Evolutionary conservation across 2,329 filamentous ascomycete species (phyloP).

Genomic region (Cadophora gregata): DNA sequence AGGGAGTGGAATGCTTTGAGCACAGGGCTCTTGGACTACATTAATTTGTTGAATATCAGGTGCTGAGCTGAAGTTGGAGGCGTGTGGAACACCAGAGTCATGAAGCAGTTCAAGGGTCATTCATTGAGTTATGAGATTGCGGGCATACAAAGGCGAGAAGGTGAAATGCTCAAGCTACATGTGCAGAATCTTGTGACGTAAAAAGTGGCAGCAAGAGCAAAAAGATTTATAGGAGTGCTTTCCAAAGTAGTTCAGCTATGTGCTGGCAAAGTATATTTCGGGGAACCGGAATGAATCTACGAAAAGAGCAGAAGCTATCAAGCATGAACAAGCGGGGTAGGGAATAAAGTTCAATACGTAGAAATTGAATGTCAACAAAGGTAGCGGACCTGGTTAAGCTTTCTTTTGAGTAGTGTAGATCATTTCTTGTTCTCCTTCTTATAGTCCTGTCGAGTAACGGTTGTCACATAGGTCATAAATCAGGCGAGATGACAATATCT

Average conservation of each 20-base stretch:
- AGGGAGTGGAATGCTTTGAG: too few relatives aligned
- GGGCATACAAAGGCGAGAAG: not conserved
- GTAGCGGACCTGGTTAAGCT: not conserved
- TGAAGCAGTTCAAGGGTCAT: not conserved
- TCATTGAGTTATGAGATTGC: not conserved
- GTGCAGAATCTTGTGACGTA: not conserved
- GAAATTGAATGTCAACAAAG: not conserved
- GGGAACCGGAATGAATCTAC: not conserved
- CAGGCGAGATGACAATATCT: not conserved
- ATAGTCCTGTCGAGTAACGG: not conserved
- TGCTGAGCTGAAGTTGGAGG: not conserved
- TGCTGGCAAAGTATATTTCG: not conserved
- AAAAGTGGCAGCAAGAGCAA: not conserved
- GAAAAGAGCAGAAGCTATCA: not conserved
- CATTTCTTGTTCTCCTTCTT: not conserved
- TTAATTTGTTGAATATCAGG: not conserved
- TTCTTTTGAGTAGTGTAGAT: not conserved
- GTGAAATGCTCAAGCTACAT: not conserved
- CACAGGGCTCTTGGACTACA: too few relatives aligned
- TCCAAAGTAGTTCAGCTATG: not conserved
- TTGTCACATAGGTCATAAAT: not conserved
- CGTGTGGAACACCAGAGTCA: not conserved
- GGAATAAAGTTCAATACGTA: constrained; percentile 7
- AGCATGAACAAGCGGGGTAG: constrained; percentile 1
- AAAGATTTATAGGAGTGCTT: not conserved